Evolutionary conservation across 2,329 filamentous ascomycete species (phyloP), one percentile per base, ranked within the genome.

Genomic region (Xylaria sp.): DNA sequence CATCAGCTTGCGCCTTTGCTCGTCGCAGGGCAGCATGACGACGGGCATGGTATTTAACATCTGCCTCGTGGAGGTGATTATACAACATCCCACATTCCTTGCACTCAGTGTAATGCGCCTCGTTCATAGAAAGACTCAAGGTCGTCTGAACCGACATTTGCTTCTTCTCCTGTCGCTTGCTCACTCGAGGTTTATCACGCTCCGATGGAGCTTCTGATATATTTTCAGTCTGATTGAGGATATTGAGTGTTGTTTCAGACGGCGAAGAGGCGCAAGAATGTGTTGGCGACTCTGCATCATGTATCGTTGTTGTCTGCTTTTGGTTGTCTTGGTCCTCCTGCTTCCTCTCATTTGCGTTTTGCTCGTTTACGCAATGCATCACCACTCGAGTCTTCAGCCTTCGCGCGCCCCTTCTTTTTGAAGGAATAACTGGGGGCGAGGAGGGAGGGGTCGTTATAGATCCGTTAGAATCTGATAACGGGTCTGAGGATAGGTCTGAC

Each of bases 41-140:
- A 41, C 72, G 74, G 21, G 76, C 75, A 53, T 81, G 79, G 25
- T 76, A 74, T 62, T 74, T 76, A 17, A 75, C 75, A 61, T 81
- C 79, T 54, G 78, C 74, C 35, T 77, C 74, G 64, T 81, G 78
- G 40, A 80, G 68, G 4, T 78, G 77, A 54, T 81, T 81, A 64
- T 81, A 81, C 43, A 81, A 58, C 58, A 80, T 76, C 25, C 76
- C 74, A 62, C 79, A 81, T 27, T 76, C 75, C 31, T 72, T 75
- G 64, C 79, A 81, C 58, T 81, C 76, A 1, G 70, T 73, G 61
- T 80, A 79, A 1, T 65, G 75, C 52, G 73, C 65, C 43, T 77
- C 71, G n/a, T 71, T 67, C 27, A 74, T 58, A 0, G 78, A 73
- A 4, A 81, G 72, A 52, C 74, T 79, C 21, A 81, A 62, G 0